These are phyloP conservation scores for Crucihimalaya himalaica DNA, from an alignment of 345 rosid species.

Conservation along the genomic window DNA sequence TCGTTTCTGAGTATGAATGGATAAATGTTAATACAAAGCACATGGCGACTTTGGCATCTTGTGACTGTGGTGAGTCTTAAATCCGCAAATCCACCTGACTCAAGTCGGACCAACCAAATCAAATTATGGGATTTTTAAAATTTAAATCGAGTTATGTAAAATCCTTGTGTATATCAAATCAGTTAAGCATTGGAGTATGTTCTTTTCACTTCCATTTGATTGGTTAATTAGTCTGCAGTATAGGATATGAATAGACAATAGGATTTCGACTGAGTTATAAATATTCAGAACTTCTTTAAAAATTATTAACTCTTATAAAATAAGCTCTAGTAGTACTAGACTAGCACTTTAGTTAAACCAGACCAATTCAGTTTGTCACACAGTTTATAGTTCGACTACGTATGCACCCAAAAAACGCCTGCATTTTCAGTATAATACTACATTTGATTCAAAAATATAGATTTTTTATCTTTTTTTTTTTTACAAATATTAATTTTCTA, in stretches of 20 bases:
- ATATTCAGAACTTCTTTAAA: neutral
- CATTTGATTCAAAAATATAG: too few relatives aligned
- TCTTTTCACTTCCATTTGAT: neutral
- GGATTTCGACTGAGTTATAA: neutral
- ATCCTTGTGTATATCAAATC: neutral
- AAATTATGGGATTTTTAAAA: neutral
- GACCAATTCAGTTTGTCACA: neutral
- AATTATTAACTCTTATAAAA: neutral
- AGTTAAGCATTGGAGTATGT: neutral
- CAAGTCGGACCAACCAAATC: neutral
- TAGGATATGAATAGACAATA: neutral
- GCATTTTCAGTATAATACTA: too few relatives aligned
- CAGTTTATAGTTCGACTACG: neutral
- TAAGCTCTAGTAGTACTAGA: neutral
- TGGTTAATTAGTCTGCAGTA: neutral
- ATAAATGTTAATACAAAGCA: neutral
- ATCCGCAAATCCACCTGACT: neutral
- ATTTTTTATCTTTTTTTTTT: too few relatives aligned
- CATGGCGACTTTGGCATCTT: neutral
- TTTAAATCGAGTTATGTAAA: neutral
- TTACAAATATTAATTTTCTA: too few relatives aligned
- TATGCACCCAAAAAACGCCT: neutral
- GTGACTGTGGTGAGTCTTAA: neutral
- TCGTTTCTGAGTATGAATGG: neutral
- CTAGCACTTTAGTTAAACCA: neutral